Evolutionary conservation across 2,329 filamentous ascomycete species (phyloP).

Genomic region (Fusarium decemcellulare): DNA sequence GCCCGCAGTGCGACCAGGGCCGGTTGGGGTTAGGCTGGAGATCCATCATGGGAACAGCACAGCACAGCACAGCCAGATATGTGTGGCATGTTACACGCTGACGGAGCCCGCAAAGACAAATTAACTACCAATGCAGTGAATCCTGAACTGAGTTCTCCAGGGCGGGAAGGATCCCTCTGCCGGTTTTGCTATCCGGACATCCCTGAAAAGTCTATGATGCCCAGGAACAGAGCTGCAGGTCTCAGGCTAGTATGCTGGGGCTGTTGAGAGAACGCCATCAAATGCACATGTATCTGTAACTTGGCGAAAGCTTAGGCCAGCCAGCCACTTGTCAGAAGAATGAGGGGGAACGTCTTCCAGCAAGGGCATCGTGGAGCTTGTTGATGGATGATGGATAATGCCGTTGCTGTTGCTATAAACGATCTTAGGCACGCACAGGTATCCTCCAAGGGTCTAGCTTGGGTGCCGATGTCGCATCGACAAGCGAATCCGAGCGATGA

Average conservation of each 20-base stretch:
- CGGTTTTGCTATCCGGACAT: neutral
- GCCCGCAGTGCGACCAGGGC: too few species aligned
- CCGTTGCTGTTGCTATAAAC: too few species aligned
- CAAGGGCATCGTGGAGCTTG: too few species aligned
- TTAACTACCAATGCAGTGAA: slow-evolving; percentile 1
- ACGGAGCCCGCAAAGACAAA: slow-evolving; percentile 25
- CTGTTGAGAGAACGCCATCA: neutral
- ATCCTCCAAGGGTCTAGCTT: too few species aligned
- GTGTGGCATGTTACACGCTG: slow-evolving; percentile 36
- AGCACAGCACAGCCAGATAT: too few species aligned
- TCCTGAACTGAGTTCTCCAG: neutral
- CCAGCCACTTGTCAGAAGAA: neutral
- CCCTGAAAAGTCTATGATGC: neutral
- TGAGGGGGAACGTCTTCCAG: too few species aligned
- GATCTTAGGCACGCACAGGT: too few species aligned
- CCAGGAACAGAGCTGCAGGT: neutral
- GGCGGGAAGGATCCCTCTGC: neutral
- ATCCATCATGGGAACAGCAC: too few species aligned
- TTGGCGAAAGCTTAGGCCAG: slow-evolving; percentile 10
- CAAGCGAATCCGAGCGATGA: neutral
- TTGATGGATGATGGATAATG: too few species aligned
- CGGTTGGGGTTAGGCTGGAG: too few species aligned
- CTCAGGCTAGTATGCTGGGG: slow-evolving; percentile 1
- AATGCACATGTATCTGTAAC: neutral
- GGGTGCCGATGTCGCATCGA: neutral